These are phyloP conservation scores for Punica granatum DNA, from an alignment of 345 rosid species.

Conservation along the genomic window DNA sequence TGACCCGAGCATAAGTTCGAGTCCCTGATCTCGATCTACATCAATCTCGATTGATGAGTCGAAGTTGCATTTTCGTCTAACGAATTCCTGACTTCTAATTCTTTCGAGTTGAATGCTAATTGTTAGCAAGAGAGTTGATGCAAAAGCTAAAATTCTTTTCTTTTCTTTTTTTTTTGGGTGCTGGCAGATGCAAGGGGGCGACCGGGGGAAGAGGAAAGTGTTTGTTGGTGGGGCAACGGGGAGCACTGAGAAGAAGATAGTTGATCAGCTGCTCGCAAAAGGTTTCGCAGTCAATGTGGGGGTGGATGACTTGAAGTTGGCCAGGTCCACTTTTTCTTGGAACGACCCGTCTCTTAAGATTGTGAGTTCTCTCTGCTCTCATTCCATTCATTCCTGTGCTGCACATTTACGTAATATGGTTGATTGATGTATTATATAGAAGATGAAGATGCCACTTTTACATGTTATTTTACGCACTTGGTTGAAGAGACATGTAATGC, in stretches of 20 bases:
- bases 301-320: slow-evolving; percentile 69
- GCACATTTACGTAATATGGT: too few relatives aligned
- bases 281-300: slow-evolving; percentile 87
- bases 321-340: slow-evolving; percentile 35
- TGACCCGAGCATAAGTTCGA: not conserved
- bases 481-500: not conserved
- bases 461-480: not conserved
- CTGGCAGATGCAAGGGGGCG: slow-evolving; percentile 45
- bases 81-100: too few relatives aligned
- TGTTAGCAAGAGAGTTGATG: not conserved
- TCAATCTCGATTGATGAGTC: not conserved
- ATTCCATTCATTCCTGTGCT: too few relatives aligned
- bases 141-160: not conserved
- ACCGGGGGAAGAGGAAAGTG: slow-evolving; percentile 38
- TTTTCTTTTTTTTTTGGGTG: too few relatives aligned
- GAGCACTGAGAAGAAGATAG: slow-evolving; percentile 70
- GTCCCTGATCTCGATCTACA: not conserved
- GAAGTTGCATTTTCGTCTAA: too few relatives aligned
- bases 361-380: slow-evolving; percentile 31
- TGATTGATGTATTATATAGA: not conserved
- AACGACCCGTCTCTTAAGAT: slow-evolving; percentile 50
- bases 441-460: not conserved
- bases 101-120: too few relatives aligned
- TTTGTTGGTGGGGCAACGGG: slow-evolving; percentile 96
- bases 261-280: slow-evolving; percentile 68